phyloP scores from a whole-genome alignment of 257 asterid species.

The Jaltomata sinuosa region DNA sequence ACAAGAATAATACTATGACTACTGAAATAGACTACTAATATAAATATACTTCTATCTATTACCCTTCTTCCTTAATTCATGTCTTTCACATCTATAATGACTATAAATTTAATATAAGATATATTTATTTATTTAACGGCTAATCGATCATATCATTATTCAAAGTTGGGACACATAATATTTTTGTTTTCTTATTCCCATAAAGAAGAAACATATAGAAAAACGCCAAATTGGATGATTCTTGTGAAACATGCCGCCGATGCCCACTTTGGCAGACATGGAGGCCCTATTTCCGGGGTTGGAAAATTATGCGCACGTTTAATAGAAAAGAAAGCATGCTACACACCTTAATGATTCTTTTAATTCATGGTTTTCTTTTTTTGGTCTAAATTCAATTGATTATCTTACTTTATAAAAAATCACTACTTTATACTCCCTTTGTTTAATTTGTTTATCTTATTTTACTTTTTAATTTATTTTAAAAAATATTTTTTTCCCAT shows the following conservation, averaged over 20 bases:
- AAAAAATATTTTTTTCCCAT: too few relatives aligned
- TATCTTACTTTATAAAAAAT: background rate
- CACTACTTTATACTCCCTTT: too few relatives aligned
- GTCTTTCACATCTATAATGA: too few relatives aligned
- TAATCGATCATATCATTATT: background rate
- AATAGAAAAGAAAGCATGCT: background rate
- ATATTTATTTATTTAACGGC: background rate
- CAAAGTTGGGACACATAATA: background rate
- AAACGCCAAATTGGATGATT: background rate
- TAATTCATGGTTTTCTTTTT: background rate
- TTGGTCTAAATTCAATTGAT: background rate
- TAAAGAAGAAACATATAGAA: background rate
- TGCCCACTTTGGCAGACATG: background rate
- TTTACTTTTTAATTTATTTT: too few relatives aligned
- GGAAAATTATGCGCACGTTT: background rate
- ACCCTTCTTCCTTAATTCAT: too few relatives aligned
- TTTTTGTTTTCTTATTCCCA: background rate
- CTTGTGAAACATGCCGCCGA: background rate
- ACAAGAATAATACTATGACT: too few relatives aligned
- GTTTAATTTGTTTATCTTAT: too few relatives aligned
- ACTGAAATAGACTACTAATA: too few relatives aligned
- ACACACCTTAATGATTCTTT: background rate
- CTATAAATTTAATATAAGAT: too few relatives aligned
- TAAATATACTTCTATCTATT: too few relatives aligned
- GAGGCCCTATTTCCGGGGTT: background rate